Evolutionary conservation across 2,329 filamentous ascomycete genomes (phyloP).

Genomic region (Monosporascus sp.): DNA sequence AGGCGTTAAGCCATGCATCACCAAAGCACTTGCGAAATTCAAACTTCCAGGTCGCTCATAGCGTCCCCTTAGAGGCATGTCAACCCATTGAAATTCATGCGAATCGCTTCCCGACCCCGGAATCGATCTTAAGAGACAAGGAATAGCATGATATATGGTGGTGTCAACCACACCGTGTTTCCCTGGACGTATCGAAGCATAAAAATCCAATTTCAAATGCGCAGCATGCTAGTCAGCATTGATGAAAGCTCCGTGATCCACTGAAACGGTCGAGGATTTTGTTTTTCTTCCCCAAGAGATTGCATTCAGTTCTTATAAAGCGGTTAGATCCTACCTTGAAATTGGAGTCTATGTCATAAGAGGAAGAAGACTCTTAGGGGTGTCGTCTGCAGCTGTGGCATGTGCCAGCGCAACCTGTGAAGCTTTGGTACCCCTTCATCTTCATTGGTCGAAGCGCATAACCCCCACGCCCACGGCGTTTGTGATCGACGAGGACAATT

Average conservation of each 20-base stretch:
- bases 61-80: not conserved
- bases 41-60: not conserved
- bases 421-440: too few relatives aligned
- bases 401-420: too few relatives aligned
- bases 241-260: not conserved
- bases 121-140: not conserved
- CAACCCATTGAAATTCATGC: not conserved
- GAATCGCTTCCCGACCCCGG: not conserved
- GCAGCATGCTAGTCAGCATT: not conserved
- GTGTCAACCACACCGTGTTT: not conserved
- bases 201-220: not conserved
- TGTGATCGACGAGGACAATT: too few relatives aligned
- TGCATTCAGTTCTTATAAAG: too few relatives aligned
- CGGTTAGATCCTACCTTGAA: too few relatives aligned
- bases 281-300: too few relatives aligned
- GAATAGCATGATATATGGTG: not conserved
- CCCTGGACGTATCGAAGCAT: not conserved
- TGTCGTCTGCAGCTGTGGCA: too few relatives aligned
- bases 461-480: too few relatives aligned
- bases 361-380: too few relatives aligned
- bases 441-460: too few relatives aligned
- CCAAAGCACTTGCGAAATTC: not conserved
- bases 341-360: too few relatives aligned
- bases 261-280: not conserved
- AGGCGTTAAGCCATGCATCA: not conserved